A percentile compares a stretch with the other conserved stretches of the same genome.
Evolutionary conservation across 306 rosid genomes (phyloP).

Genomic region (Dalbergia oliveri): DNA sequence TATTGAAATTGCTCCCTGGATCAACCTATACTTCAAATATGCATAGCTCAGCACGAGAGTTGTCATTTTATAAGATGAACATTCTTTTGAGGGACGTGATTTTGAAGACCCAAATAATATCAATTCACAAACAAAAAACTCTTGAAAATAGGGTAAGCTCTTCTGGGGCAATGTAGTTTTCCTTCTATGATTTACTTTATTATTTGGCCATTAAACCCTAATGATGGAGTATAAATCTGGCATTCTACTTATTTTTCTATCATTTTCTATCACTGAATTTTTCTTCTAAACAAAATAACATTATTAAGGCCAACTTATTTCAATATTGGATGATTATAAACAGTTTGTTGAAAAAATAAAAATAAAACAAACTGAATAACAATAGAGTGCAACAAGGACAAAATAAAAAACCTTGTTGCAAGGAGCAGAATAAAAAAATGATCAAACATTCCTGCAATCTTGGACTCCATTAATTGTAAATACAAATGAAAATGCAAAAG

Average conservation of each 20-base stretch:
- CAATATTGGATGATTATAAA: constrained; percentile 2
- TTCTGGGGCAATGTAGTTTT: background rate
- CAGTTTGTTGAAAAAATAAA: background rate
- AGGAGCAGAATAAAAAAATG: background rate
- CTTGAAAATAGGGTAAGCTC: background rate
- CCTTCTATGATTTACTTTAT: background rate
- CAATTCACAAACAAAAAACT: background rate
- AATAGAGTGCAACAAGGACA: background rate
- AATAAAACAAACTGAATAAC: constrained; percentile 5
- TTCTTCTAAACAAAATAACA: background rate
- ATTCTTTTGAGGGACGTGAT: background rate
- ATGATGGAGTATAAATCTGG: background rate
- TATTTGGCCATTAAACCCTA: background rate
- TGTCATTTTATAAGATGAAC: too few relatives aligned
- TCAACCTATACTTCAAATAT: background rate
- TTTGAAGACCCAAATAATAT: background rate
- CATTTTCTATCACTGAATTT: background rate
- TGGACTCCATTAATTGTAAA: background rate
- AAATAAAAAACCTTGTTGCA: background rate
- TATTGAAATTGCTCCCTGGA: background rate
- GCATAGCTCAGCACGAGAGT: background rate
- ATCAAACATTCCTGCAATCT: background rate
- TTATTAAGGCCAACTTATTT: background rate
- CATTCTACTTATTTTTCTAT: background rate
- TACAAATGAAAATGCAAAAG: background rate